A percentile compares a stretch with the other conserved stretches of the same genome.
Evolutionary conservation across 23 red algal species (phyloP).

Genomic region (Cyanidioschyzon merolae): DNA sequence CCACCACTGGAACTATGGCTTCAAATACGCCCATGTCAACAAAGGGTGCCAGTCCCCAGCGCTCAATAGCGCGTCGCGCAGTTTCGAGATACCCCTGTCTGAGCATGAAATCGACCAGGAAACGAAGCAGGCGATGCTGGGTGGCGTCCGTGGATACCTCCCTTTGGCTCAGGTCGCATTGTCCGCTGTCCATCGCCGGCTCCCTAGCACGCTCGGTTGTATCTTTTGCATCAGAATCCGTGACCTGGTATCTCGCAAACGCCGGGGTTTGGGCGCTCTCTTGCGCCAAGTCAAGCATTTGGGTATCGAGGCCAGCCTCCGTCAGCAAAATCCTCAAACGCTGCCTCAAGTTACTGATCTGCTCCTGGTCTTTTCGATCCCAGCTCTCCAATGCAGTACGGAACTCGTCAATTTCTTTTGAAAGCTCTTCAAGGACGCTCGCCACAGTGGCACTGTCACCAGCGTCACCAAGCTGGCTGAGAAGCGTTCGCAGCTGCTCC

Average conservation of each 20-base stretch:
- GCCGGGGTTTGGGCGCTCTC: neutral
- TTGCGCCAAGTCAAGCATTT: neutral
- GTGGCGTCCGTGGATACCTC: conserved; percentile 16
- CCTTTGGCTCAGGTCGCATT: neutral
- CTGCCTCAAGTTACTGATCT: neutral
- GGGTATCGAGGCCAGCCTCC: neutral
- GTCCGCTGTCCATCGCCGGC: neutral
- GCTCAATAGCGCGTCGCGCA: conserved; percentile 27
- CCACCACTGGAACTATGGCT: conserved; percentile 40
- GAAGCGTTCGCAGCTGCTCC: conserved; percentile 30
- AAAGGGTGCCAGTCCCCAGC: conserved; percentile 28
- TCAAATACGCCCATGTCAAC: conserved; percentile 49
- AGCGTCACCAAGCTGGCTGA: neutral
- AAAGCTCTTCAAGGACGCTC: neutral
- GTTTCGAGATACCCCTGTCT: conserved; percentile 46
- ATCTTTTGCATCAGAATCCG: neutral
- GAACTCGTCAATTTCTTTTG: neutral
- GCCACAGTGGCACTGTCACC: neutral
- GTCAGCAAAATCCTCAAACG: conserved; percentile 11
- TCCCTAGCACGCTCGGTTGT: neutral
- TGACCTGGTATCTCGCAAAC: neutral
- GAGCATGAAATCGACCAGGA: conserved; percentile 67
- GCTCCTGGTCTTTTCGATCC: conserved; percentile 1
- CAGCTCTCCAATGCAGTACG: neutral
- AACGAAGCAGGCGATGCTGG: conserved; percentile 41